Evolutionary conservation across 2,329 filamentous ascomycete species (phyloP).

Genomic region (Niveomyces coronatus): DNA sequence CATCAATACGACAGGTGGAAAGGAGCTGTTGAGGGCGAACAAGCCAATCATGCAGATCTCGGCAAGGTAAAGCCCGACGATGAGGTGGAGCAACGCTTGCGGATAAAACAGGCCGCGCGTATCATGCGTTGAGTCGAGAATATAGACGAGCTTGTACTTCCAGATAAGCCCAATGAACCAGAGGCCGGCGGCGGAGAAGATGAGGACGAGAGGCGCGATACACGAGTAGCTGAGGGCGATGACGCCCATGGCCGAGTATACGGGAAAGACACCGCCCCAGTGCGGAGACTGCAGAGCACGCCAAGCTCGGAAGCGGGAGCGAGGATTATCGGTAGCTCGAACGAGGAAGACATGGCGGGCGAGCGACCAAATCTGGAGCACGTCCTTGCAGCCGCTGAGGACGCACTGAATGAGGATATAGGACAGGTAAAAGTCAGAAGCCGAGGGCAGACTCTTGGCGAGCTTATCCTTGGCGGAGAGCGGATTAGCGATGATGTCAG

Average conservation of each 20-base stretch:
- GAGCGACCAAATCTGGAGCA: constrained; percentile 64
- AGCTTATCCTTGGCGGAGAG: constrained; percentile 51
- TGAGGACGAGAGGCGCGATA: constrained; percentile 76
- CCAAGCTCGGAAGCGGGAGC: constrained; percentile 73
- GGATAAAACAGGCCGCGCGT: constrained; percentile 83
- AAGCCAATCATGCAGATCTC: constrained; percentile 78
- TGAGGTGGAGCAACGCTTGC: constrained; percentile 76
- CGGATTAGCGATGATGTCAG: constrained; percentile 54
- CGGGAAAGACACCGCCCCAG: constrained; percentile 75
- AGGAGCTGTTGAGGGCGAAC: constrained; percentile 58
- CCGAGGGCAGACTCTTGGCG: constrained; percentile 62
- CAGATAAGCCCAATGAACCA: constrained; percentile 78
- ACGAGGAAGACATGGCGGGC: constrained; percentile 47
- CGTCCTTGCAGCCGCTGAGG: constrained; percentile 60
- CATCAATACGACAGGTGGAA: constrained; percentile 66
- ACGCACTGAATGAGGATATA: constrained; percentile 93
- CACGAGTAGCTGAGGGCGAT: constrained; percentile 78
- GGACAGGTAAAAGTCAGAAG: constrained; percentile 87
- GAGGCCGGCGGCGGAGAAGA: constrained; percentile 71
- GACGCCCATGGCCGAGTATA: constrained; percentile 71
- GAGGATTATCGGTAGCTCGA: constrained; percentile 65
- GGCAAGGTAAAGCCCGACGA: constrained; percentile 73
- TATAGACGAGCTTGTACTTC: constrained; percentile 84
- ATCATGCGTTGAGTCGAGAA: constrained; percentile 71
- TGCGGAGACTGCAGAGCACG: constrained; percentile 60